Base-by-base conservation (phyloP, 768 basidiomycete species). In the Phallus indusiatus region DNA sequence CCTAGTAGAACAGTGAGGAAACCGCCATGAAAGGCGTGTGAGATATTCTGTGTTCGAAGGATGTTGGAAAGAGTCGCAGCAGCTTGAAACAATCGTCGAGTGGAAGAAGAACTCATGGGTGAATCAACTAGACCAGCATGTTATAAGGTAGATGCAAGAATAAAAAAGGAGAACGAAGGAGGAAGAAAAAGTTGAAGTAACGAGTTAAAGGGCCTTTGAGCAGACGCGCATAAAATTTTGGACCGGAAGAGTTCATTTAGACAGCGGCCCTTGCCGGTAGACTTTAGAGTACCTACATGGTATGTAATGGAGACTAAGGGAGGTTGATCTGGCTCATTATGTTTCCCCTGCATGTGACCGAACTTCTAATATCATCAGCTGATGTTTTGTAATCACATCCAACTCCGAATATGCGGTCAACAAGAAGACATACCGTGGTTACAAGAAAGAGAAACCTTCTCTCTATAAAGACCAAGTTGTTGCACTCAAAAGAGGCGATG, bases 1-100 rank as follows among this genome's bases (percentile, higher is more conserved):
- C 57, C 79, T 52, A 93, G 77, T 36, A 85, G 73, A 22, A 90
- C 85, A 34, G 83, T 81, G 64, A 90, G 72, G 60, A 90, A 71
- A 66, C 78, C 85, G 12, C 90, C 90, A 65, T 92, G 79, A 71
- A 92, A 91, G 33, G 89, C 90, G 67, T 93, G 90, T 10, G 86
- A 82, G 55, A 90, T 81, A 60, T 74, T 74, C 37, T 75, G 73
- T 36, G 76, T 71, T 62, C 67, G 73, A 54, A 93, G 81, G 59
- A 84, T 72, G 59, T 73, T 73, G 33, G 89, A 90, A 70, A 93
- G 85, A 60, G 85, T 82, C 52, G 75, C 72, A 42, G 90, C 89
- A 36, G 90, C 89, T 70, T 89, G 84, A 67, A 91, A 71, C 64
- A 91, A 81, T 70, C 89, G 78, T 69, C 65, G 61, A 59, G 62